Evolutionary conservation across 306 rosid genomes (phyloP), one percentile per base, ranked within the genome.

Genomic region (Fragaria vesca): DNA sequence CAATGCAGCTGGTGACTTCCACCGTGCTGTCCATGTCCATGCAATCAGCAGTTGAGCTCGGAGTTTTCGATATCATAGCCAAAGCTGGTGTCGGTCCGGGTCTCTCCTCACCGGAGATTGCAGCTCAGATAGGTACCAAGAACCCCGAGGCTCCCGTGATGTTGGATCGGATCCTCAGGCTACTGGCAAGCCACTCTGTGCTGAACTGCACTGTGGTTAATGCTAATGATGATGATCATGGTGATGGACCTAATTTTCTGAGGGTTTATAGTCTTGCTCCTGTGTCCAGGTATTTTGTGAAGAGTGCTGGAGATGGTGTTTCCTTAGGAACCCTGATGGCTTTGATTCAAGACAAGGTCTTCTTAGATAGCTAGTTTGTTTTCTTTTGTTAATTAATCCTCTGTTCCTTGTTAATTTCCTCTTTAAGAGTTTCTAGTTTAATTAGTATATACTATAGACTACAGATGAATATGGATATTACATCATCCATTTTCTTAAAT

Each of bases 141-240:
- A 91, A 91, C 74, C 74, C 88, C 0, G 80, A 82, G 2, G 89
- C 87, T 5, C 72, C 88, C 2, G 3, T 73, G 11, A 84, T 91
- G 93, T 9, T 91, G 1, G 91, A 91, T 15, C 85, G 93, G 8
- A 71, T 91, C 2, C 85, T 89, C 1, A 55, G 85, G 77, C 89
- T 91, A 0, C 69, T 91, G 38, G 84, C 84, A 0, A 63, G 78
- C 60, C 84, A 91, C 81, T 85, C 86, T 20, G 60, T 91, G 40
- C 70, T 91, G 15, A 47, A 13, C 2, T 87, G 86, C 83, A 61
- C 85, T 40, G 40, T 76, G 18, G 69, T 2, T 4, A 7, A 32
- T 63, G 24, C 69, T 30, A 32, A 63, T 32, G 45, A 34, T 34
- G 45, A 32, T 34, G 45, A 63, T 34, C 21, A 32, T 32, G 51